A percentile compares a stretch with the other conserved stretches of the same genome.
Conservation (phyloP, 768 basidiomycete genomes). For the Serpula lacrymans region DNA sequence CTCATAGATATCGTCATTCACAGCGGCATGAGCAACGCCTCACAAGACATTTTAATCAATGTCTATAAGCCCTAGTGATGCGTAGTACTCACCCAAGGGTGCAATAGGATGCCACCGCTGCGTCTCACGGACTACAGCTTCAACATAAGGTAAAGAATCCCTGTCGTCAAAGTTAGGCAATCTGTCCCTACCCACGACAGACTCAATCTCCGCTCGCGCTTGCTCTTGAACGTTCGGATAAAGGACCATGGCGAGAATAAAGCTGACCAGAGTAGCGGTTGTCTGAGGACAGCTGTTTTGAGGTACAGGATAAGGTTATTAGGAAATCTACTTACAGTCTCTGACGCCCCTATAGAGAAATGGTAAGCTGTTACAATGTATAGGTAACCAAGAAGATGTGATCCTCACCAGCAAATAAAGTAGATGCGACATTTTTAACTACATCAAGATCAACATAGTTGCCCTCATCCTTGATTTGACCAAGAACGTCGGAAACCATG, state of each 20-base stretch:
- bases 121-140: conserved; percentile 5
- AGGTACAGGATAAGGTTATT: not conserved
- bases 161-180: conserved; percentile 4
- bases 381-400: not conserved
- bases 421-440: conserved; percentile 3
- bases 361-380: not conserved
- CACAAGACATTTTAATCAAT: not conserved
- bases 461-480: conserved; percentile 8
- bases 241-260: conserved; percentile 9
- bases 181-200: conserved; percentile 5
- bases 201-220: conserved; percentile 4
- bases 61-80: not conserved
- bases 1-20: conserved; percentile 4
- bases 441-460: not conserved
- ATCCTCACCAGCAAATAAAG: conserved; percentile 4
- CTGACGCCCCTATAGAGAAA: conserved; percentile 1
- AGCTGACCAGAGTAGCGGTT: conserved; percentile 1
- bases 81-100: conserved; percentile 4
- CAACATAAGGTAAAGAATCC: conserved; percentile 2
- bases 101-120: conserved; percentile 4
- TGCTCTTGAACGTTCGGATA: conserved; percentile 6
- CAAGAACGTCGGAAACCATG: conserved; percentile 2
- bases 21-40: conserved; percentile 1
- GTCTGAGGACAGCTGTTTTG: conserved; percentile 4
- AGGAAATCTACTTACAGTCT: conserved; percentile 3